Evolutionary conservation across 1,139 yeast species (phyloP), one percentile per base, ranked within the genome.

Genomic region (Taphrina populina): DNA sequence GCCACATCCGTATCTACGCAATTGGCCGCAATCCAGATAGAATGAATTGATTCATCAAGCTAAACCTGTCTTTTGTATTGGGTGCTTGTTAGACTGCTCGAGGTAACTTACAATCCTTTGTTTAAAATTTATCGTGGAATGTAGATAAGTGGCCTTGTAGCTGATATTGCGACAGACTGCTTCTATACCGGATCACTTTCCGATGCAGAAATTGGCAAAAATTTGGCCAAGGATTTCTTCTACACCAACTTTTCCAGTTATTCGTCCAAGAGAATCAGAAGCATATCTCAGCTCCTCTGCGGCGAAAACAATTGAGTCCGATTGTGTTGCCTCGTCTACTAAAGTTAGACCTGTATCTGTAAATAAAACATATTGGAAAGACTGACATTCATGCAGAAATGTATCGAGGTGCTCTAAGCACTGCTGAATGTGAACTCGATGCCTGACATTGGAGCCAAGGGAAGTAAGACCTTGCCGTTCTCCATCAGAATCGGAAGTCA

Each of bases 211-310:
- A 62, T 81, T 85, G 4, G 95, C 82, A 67, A 92, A 92, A 0
- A 92, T 95, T 2, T 86, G 92, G 0, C 94, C 96, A 8, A 94
- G 72, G 0, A 94, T 81, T 66, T 92, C 98, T 65, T 92, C 97
- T 0, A 90, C 77, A 0, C 95, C 95, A 11, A 92, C 81, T 0
- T 88, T 79, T 0, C 98, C 98, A 0, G 96, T 88, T 33, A 92
- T 84, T 65, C 83, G 85, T 0, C 96, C 96, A 35, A 92, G 84
- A 0, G 96, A 96, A 24, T 84, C 90, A 11, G 84, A 81, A 0
- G 96, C 82, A 58, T 78, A 79, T 52, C 79, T 76, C 40, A 92
- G 73, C 59, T 85, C 82, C 60, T 92, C 96, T 0, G 87, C 74
- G 0, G 95, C 95, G 45, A 88, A 69, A 0, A 88, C 95, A 1